Percentiles rank a stretch among this genome's conserved stretches.
Conservation (phyloP, 2,329 filamentous ascomycete genomes). For the Alternaria longipes region DNA sequence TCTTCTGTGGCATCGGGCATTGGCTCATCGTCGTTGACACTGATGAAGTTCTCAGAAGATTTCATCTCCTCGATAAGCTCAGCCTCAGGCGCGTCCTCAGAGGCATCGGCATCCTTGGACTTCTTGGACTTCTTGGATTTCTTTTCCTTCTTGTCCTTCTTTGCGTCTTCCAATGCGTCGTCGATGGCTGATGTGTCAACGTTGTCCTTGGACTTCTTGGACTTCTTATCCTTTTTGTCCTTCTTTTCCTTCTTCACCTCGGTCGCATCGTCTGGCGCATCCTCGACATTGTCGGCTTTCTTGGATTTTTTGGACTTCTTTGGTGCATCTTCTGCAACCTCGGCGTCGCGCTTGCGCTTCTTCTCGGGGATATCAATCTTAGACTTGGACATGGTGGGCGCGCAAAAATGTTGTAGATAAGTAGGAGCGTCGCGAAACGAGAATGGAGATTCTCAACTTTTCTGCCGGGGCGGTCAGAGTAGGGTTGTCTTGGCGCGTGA, state of each 20-base stretch:
- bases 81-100: conserved; percentile 21
- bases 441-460: conserved; percentile 35
- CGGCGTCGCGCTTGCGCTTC: conserved; percentile 48
- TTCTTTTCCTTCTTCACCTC: conserved; percentile 31
- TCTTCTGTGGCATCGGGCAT: conserved; percentile 31
- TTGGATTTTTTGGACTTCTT: conserved; percentile 48
- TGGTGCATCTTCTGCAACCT: conserved; percentile 33
- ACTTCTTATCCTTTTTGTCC: conserved; percentile 33
- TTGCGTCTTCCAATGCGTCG: conserved; percentile 19
- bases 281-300: conserved; percentile 27
- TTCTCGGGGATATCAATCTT: conserved; percentile 41
- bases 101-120: conserved; percentile 23
- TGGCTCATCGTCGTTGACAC: conserved; percentile 27
- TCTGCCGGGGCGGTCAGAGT: conserved; percentile 33
- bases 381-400: conserved; percentile 27
- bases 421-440: conserved; percentile 19
- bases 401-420: conserved; percentile 19
- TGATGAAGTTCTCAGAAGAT: conserved; percentile 26
- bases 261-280: conserved; percentile 26
- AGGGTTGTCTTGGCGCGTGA: conserved; percentile 28
- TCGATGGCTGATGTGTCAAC: conserved; percentile 12
- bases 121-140: conserved; percentile 38
- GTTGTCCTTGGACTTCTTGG: conserved; percentile 32
- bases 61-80: conserved; percentile 26
- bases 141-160: conserved; percentile 29